Evolutionary conservation across 257 asterid species (phyloP).

Genomic region (Solanum boliviense): DNA sequence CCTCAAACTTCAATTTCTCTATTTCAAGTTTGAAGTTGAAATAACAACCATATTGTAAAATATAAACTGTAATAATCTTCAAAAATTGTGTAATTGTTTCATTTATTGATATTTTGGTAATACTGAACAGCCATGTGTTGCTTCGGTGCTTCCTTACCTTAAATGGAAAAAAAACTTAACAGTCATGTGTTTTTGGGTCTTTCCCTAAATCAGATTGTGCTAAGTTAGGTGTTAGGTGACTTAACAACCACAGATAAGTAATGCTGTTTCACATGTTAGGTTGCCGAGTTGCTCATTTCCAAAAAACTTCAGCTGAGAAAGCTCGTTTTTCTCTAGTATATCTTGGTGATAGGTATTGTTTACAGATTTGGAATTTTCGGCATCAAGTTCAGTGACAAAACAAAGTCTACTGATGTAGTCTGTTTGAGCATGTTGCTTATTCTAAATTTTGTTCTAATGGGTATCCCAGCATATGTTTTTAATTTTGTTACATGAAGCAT

Average conservation of each 20-base stretch:
- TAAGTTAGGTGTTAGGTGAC: background rate
- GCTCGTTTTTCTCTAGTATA: background rate
- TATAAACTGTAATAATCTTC: background rate
- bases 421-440: background rate
- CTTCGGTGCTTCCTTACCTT: background rate
- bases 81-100: background rate
- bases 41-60: background rate
- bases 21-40: background rate
- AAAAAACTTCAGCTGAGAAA: background rate
- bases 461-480: background rate
- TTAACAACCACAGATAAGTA: background rate
- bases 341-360: background rate
- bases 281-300: background rate
- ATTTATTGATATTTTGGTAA: background rate
- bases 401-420: background rate
- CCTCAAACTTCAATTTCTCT: background rate
- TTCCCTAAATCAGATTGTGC: background rate
- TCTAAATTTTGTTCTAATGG: background rate
- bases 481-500: background rate
- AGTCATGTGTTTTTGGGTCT: background rate
- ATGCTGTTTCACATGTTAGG: background rate
- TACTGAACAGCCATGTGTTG: background rate
- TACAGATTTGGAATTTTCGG: background rate
- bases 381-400: background rate
- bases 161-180: background rate